phyloP scores from a whole-genome alignment of 2,329 filamentous ascomycete species.

The Cercospora citrullina region DNA sequence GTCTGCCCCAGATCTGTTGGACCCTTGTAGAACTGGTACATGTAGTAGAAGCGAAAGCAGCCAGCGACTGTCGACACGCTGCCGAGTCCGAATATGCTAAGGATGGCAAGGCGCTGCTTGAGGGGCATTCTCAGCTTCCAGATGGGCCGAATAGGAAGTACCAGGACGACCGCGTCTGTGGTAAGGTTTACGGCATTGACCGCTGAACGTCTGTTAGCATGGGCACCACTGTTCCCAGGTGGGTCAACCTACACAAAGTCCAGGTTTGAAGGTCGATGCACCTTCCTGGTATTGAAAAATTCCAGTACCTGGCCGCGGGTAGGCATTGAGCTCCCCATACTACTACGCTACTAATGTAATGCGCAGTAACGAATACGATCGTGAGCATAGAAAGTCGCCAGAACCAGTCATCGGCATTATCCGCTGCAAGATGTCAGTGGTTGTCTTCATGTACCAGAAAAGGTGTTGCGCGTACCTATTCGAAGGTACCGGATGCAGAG shows the following conservation, averaged over 20 bases:
- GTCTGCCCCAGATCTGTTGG: not conserved
- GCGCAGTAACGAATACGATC: not conserved
- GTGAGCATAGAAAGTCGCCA: constrained; percentile 7
- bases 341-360: not conserved
- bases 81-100: constrained; percentile 7
- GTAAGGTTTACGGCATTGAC: not conserved
- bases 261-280: not conserved
- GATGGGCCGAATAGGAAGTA: not conserved
- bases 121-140: constrained; percentile 6
- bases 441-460: not conserved
- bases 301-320: not conserved
- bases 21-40: not conserved
- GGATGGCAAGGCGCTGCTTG: constrained; percentile 9
- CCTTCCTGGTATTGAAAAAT: not conserved
- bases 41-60: constrained; percentile 5
- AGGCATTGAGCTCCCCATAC: constrained; percentile 2
- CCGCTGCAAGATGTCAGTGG: not conserved
- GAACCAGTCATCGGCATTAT: constrained; percentile 1
- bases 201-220: not conserved
- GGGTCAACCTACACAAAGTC: not conserved
- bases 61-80: constrained; percentile 5
- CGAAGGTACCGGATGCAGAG: constrained; percentile 10
- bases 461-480: not conserved
- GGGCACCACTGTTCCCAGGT: too few species aligned
- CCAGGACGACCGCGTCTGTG: constrained; percentile 3